Conservation (phyloP, 148 eudicot genomes). For the Amaranthus hypochondriacus region DNA sequence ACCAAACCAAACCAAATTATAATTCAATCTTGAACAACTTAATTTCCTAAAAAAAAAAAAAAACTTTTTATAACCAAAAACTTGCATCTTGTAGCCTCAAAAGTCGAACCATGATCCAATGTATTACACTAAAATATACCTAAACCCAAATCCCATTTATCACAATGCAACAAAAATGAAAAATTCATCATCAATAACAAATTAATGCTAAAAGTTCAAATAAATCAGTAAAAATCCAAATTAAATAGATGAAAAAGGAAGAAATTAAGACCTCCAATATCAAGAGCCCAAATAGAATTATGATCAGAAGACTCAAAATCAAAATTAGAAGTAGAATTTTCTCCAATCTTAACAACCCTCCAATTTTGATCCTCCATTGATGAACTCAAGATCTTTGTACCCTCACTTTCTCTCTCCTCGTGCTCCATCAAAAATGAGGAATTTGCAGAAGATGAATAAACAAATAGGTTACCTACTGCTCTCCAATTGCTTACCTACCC, state of each 20-base stretch:
- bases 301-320: constrained; percentile 30
- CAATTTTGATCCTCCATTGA: constrained; percentile 19
- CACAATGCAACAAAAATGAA: not conserved
- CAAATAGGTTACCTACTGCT: not conserved
- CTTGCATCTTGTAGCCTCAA: not conserved
- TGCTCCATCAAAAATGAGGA: not conserved
- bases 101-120: not conserved
- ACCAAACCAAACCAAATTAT: not conserved
- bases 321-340: constrained; percentile 6
- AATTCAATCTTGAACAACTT: not conserved
- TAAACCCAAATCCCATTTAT: not conserved
- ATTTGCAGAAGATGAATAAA: not conserved
- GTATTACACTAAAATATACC: not conserved
- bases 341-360: constrained; percentile 3
- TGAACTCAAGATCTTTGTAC: not conserved
- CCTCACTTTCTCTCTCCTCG: not conserved
- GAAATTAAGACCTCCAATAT: constrained; percentile 65
- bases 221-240: not conserved
- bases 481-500: constrained; percentile 14
- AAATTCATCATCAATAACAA: not conserved
- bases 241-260: not conserved
- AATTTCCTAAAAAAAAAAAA: too few species aligned
- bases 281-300: constrained; percentile 60
- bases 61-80: too few species aligned
- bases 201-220: not conserved